phyloP scores from a whole-genome alignment of 2,329 filamentous ascomycete genomes.

The Xylariaceae sp. region DNA sequence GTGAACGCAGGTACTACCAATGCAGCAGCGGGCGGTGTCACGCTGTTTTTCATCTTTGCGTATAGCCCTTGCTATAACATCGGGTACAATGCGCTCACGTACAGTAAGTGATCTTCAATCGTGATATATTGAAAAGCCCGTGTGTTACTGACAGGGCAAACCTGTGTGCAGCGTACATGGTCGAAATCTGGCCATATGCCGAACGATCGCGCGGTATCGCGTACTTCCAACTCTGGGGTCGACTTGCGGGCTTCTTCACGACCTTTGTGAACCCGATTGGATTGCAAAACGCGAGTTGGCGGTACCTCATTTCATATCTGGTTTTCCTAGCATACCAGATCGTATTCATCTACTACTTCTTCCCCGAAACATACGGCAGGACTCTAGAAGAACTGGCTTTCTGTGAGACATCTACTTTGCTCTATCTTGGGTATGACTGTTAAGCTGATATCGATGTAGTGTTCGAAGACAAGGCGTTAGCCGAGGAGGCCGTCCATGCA shows the following conservation, averaged over 20 bases:
- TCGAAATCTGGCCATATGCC: conserved; percentile 56
- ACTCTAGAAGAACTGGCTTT: conserved; percentile 65
- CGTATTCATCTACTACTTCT: conserved; percentile 68
- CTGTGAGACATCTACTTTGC: conserved; percentile 29
- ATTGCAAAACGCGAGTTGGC: conserved; percentile 37
- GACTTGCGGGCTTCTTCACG: conserved; percentile 38
- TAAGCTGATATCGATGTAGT: conserved; percentile 24
- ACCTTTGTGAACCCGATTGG: conserved; percentile 44
- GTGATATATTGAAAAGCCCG: background rate
- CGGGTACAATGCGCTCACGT: conserved; percentile 63
- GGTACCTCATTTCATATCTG: conserved; percentile 42
- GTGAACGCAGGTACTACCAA: conserved; percentile 22
- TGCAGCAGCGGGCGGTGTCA: conserved; percentile 25
- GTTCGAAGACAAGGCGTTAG: conserved; percentile 37
- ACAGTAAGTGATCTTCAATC: conserved; percentile 41
- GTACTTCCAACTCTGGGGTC: conserved; percentile 52
- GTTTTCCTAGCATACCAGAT: conserved; percentile 42
- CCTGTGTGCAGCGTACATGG: conserved; percentile 42
- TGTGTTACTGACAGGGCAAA: conserved; percentile 1
- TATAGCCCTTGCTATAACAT: conserved; percentile 60
- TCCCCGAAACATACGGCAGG: conserved; percentile 79
- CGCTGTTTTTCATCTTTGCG: conserved; percentile 57
- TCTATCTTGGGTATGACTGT: conserved; percentile 3
- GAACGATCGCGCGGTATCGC: conserved; percentile 56
- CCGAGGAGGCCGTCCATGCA: conserved; percentile 36